Evolutionary conservation across 1,139 yeast species (phyloP).

Genomic region (Pichia sp.): DNA sequence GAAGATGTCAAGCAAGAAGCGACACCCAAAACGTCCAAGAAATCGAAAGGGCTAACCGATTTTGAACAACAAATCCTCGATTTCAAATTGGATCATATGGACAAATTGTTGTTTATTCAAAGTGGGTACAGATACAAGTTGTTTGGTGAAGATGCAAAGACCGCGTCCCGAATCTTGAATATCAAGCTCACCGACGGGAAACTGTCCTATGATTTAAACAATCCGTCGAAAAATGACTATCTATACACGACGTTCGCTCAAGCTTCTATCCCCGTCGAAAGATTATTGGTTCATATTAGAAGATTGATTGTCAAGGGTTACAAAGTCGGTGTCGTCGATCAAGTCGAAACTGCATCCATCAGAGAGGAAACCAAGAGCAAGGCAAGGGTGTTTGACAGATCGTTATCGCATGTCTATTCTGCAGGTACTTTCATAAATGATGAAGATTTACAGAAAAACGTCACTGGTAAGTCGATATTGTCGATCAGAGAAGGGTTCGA

Average conservation of each 20-base stretch:
- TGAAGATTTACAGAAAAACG: constrained; percentile 33
- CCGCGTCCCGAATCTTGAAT: constrained; percentile 63
- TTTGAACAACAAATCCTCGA: constrained; percentile 74
- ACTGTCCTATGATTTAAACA: constrained; percentile 46
- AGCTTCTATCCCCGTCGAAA: constrained; percentile 78
- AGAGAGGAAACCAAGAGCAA: constrained; percentile 45
- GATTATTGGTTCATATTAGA: constrained; percentile 73
- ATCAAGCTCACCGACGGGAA: constrained; percentile 74
- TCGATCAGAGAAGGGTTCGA: constrained; percentile 34
- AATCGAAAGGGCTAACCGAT: constrained; percentile 53
- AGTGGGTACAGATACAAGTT: constrained; percentile 91
- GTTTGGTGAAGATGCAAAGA: constrained; percentile 79
- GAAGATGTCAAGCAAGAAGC: background rate
- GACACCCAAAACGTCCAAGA: background rate
- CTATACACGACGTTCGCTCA: constrained; percentile 66
- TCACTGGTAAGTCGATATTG: constrained; percentile 26
- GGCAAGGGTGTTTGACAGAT: constrained; percentile 61
- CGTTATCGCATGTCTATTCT: constrained; percentile 72
- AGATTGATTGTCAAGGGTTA: constrained; percentile 59
- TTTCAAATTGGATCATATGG: constrained; percentile 56
- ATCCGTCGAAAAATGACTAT: constrained; percentile 38
- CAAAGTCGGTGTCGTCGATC: constrained; percentile 87
- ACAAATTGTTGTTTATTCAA: constrained; percentile 74
- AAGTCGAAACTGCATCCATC: constrained; percentile 76
- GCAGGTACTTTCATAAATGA: constrained; percentile 81